Conservation (phyloP, 805 yeast species). For the Saccharomycopsis capsularis region DNA sequence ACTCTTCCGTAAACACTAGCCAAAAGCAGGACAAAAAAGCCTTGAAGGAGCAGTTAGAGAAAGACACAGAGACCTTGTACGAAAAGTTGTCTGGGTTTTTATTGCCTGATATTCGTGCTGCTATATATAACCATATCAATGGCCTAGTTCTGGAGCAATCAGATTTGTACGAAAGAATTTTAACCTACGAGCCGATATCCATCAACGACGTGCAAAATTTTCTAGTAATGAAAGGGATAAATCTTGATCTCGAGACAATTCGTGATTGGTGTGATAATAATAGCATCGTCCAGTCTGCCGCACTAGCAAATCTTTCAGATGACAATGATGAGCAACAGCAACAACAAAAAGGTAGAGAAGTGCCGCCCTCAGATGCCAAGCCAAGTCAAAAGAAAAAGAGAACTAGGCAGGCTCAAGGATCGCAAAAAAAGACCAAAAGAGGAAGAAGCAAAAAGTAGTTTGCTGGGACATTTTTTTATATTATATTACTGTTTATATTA, state of each 20-base stretch:
- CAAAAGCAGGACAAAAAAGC: too few species aligned
- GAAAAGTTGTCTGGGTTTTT: not conserved
- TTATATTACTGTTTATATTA: too few species aligned
- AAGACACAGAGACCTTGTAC: not conserved
- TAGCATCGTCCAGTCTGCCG: conserved; percentile 13
- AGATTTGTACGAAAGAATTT: conserved; percentile 10
- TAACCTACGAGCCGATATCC: conserved; percentile 16
- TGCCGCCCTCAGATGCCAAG: too few species aligned
- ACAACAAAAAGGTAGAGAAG: too few species aligned
- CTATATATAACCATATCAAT: conserved; percentile 7
- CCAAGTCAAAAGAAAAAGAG: too few species aligned
- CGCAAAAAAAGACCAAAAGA: too few species aligned
- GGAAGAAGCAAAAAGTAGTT: too few species aligned
- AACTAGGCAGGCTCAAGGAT: too few species aligned
- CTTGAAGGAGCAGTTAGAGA: not conserved
- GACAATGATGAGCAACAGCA: too few species aligned
- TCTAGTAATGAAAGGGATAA: not conserved
- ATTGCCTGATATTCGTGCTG: conserved; percentile 1
- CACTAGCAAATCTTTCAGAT: too few species aligned
- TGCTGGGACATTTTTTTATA: too few species aligned
- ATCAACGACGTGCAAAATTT: conserved; percentile 2
- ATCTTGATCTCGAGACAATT: conserved; percentile 9
- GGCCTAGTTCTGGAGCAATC: conserved; percentile 2
- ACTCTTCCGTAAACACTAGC: too few species aligned
- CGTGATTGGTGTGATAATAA: conserved; percentile 14